These are phyloP conservation scores for Colletotrichum filicis DNA, from an alignment of 2,329 filamentous ascomycete species.

Conservation along the genomic window DNA sequence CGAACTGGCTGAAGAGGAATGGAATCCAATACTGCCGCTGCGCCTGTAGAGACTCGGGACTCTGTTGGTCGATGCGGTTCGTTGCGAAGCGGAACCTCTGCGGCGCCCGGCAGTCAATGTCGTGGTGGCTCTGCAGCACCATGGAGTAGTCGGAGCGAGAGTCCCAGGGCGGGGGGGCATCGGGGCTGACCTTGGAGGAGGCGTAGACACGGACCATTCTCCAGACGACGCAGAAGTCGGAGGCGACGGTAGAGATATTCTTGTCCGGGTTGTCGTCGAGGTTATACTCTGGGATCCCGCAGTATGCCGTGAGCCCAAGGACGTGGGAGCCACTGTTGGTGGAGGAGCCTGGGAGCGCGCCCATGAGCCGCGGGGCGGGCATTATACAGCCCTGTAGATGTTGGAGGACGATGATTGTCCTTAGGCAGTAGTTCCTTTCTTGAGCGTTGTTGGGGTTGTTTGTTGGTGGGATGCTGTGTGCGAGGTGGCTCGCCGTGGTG, in stretches of 20 bases:
- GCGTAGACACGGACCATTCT: constrained; percentile 59
- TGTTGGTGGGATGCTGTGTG: constrained; percentile 36
- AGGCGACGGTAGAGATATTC: constrained; percentile 57
- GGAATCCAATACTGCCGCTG: constrained; percentile 64
- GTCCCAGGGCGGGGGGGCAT: constrained; percentile 53
- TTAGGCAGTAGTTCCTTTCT: constrained; percentile 47
- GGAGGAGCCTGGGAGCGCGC: neutral
- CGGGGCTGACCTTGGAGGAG: constrained; percentile 54
- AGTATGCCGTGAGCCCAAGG: neutral
- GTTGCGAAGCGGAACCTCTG: constrained; percentile 61
- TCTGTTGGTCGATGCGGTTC: constrained; percentile 56
- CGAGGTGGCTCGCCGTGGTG: constrained; percentile 39
- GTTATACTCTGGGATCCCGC: neutral
- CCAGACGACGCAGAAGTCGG: constrained; percentile 58
- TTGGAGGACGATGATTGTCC: constrained; percentile 54
- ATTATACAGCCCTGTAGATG: constrained; percentile 50
- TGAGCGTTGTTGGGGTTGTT: constrained; percentile 36
- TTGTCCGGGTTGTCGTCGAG: constrained; percentile 36
- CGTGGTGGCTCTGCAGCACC: constrained; percentile 61
- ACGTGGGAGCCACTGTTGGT: neutral
- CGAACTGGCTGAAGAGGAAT: constrained; percentile 62
- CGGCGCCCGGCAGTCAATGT: constrained; percentile 62
- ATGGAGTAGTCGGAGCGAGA: constrained; percentile 62
- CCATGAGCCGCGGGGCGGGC: constrained; percentile 2
- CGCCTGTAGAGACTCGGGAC: constrained; percentile 52